Percentiles rank a stretch among this genome's conserved stretches.
phyloP scores from a whole-genome alignment of 2,329 filamentous ascomycete species.

The Calonectria montana region DNA sequence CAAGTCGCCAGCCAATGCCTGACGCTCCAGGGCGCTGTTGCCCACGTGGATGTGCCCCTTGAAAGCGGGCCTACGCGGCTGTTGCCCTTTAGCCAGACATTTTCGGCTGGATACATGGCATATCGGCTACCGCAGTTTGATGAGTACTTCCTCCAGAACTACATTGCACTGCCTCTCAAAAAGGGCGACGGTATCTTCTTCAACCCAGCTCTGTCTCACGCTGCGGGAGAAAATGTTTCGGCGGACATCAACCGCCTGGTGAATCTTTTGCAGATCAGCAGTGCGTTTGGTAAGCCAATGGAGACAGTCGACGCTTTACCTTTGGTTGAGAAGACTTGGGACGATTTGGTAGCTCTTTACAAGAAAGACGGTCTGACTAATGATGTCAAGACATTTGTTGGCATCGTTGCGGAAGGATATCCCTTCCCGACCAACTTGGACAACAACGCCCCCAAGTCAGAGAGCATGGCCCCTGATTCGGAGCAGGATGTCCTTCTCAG shows the following conservation, averaged over 20 bases:
- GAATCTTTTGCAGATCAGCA: constrained; percentile 72
- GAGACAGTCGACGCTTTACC: constrained; percentile 66
- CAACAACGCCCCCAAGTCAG: constrained; percentile 63
- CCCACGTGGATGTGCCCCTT: constrained; percentile 70
- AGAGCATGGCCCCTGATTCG: constrained; percentile 70
- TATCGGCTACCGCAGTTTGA: constrained; percentile 65
- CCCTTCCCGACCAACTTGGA: constrained; percentile 73
- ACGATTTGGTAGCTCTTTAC: constrained; percentile 48
- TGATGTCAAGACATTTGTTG: constrained; percentile 59
- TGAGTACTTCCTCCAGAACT: constrained; percentile 63
- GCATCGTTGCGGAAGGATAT: constrained; percentile 67
- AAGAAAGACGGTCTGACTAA: constrained; percentile 51
- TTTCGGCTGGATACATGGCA: constrained; percentile 67
- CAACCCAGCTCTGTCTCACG: constrained; percentile 72
- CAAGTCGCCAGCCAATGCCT: constrained; percentile 67
- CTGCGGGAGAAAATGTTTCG: constrained; percentile 67
- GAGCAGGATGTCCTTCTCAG: constrained; percentile 64
- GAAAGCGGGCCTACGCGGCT: constrained; percentile 70
- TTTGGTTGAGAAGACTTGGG: constrained; percentile 59
- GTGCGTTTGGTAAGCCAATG: constrained; percentile 73
- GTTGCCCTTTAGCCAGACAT: constrained; percentile 69
- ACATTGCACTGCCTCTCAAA: constrained; percentile 62
- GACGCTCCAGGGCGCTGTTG: constrained; percentile 72
- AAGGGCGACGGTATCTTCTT: constrained; percentile 73
- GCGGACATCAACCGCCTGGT: constrained; percentile 63